Percentiles rank a stretch among this genome's conserved stretches.
These are phyloP conservation scores for Colletotrichum noveboracense DNA, from an alignment of 2,329 filamentous ascomycete species.

Conservation along the genomic window DNA sequence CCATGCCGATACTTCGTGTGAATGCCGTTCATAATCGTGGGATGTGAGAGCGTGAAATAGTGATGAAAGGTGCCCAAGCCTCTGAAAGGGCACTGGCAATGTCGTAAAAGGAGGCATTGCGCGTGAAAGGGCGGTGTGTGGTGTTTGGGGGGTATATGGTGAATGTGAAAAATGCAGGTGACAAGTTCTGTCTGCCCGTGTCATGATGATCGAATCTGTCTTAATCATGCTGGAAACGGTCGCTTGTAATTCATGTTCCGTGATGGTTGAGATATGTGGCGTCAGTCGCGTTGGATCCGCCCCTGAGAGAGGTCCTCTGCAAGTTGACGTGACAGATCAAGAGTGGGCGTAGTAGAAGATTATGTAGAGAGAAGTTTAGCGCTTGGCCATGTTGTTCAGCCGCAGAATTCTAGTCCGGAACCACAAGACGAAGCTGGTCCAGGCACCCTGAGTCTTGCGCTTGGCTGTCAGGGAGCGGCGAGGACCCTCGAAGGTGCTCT, in stretches of 20 bases:
- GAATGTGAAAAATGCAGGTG: background rate
- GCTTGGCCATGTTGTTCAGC: conserved; percentile 31
- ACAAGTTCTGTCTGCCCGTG: background rate
- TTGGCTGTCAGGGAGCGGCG: conserved; percentile 56
- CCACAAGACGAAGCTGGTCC: conserved; percentile 70
- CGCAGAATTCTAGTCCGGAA: conserved; percentile 61
- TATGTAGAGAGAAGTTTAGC: conserved; percentile 9
- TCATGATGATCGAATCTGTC: background rate
- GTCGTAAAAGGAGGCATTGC: background rate
- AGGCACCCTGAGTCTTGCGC: conserved; percentile 65
- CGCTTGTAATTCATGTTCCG: background rate
- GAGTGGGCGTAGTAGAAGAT: background rate
- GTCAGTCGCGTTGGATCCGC: background rate
- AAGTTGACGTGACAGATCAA: background rate
- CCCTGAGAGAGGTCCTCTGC: background rate
- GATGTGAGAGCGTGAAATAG: background rate
- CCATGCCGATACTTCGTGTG: conserved; percentile 9
- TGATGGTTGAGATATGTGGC: background rate
- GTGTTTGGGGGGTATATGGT: background rate
- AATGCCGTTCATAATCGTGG: conserved; percentile 18
- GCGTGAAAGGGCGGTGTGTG: background rate
- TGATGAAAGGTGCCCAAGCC: background rate
- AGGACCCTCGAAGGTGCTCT: conserved; percentile 48
- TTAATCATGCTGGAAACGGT: background rate
- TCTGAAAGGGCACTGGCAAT: conserved; percentile 6